Evolutionary conservation across 441 rosid genomes (phyloP).

Genomic region (Populus trichocarpa): DNA sequence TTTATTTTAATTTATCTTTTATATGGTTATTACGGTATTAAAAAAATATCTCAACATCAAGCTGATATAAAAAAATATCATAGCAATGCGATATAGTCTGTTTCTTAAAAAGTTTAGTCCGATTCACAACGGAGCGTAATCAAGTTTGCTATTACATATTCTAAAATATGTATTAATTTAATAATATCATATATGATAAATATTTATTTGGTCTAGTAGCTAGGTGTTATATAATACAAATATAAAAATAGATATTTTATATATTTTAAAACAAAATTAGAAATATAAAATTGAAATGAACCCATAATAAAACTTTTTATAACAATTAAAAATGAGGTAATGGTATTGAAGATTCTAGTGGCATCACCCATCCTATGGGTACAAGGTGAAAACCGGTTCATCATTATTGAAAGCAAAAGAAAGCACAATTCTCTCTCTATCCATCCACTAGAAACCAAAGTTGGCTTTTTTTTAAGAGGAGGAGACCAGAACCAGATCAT

Average conservation of each 20-base stretch:
- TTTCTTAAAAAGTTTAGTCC: no score
- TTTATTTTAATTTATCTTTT: no score
- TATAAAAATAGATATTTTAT: no score
- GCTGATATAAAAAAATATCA: no score
- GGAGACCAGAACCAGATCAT: not conserved
- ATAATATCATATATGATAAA: no score
- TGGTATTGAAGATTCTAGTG: not conserved
- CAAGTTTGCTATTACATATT: no score
- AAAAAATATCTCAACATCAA: no score
- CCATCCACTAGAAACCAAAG: not conserved
- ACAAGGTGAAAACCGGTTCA: not conserved
- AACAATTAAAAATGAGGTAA: not conserved
- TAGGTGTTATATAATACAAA: not conserved
- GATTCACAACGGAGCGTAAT: rapidly evolving
- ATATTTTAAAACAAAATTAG: not conserved
- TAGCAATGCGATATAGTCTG: no score
- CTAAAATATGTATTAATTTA: no score
- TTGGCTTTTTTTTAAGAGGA: not conserved
- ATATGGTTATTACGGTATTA: rapidly evolving
- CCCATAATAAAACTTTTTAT: not conserved
- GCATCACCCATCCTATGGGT: not conserved
- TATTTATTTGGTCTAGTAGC: not conserved
- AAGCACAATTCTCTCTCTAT: not conserved
- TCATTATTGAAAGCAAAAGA: not conserved
- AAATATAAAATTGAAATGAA: no score